phyloP scores from a whole-genome alignment of 1,284 basidiomycete species.

The Leccinum subrobustum region DNA sequence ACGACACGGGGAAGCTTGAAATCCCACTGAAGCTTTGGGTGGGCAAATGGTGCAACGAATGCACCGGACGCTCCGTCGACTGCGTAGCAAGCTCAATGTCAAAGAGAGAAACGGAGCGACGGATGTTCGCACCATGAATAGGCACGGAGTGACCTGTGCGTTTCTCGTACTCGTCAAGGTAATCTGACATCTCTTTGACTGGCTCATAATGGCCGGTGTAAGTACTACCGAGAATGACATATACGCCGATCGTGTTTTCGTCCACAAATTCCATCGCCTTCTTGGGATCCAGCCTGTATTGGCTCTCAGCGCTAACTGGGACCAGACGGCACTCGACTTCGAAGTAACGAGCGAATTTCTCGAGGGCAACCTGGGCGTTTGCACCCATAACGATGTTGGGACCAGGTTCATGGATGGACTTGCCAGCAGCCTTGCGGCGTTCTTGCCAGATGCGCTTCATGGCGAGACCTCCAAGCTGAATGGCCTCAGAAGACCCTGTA shows the following conservation, averaged over 20 bases:
- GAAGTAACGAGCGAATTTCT: slow-evolving; percentile 93
- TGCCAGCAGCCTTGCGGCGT: slow-evolving; percentile 82
- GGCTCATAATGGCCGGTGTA: slow-evolving; percentile 95
- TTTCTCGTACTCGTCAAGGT: slow-evolving; percentile 85
- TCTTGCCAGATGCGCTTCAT: slow-evolving; percentile 96
- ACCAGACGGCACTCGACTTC: slow-evolving; percentile 86
- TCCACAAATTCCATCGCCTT: slow-evolving; percentile 87
- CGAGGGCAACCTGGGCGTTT: slow-evolving; percentile 84
- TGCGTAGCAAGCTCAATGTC: slow-evolving; percentile 25
- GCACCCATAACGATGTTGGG: slow-evolving; percentile 79
- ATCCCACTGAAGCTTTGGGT: slow-evolving; percentile 83
- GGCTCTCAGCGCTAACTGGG: slow-evolving; percentile 70
- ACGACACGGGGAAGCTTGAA: slow-evolving; percentile 87
- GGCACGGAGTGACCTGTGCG: slow-evolving; percentile 78
- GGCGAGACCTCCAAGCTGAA: slow-evolving; percentile 90
- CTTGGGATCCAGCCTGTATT: slow-evolving; percentile 83
- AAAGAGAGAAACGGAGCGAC: slow-evolving; percentile 19
- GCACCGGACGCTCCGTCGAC: slow-evolving; percentile 81
- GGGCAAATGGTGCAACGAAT: slow-evolving; percentile 83
- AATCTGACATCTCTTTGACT: slow-evolving; percentile 82
- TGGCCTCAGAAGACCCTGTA: slow-evolving; percentile 91
- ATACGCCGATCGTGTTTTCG: slow-evolving; percentile 89
- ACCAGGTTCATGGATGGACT: slow-evolving; percentile 82
- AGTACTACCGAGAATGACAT: slow-evolving; percentile 81
- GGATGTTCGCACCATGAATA: slow-evolving; percentile 67